These are phyloP conservation scores for Penstemon davidsonii DNA, from an alignment of 257 asterid species.

Conservation along the genomic window DNA sequence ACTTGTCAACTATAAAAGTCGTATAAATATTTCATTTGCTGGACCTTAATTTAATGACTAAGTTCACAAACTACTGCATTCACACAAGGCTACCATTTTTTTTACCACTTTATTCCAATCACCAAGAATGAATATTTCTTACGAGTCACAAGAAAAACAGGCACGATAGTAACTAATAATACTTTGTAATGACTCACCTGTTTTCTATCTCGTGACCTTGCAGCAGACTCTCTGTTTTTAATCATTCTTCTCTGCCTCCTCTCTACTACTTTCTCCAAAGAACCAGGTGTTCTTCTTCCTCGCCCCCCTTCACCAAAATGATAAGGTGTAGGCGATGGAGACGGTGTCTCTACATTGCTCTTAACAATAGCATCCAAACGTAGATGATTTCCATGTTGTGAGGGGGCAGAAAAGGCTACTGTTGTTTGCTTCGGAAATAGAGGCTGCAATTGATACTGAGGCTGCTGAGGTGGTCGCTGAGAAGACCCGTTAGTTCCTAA, in stretches of 20 bases:
- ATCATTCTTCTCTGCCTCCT: slow-evolving; percentile 32
- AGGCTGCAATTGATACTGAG: slow-evolving; percentile 39
- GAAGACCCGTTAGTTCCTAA: slow-evolving; percentile 31
- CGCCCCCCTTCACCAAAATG: slow-evolving; percentile 38
- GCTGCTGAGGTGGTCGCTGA: slow-evolving; percentile 32
- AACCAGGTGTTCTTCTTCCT: slow-evolving; percentile 29
- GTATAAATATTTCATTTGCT: too few relatives aligned
- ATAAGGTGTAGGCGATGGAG: slow-evolving; percentile 57
- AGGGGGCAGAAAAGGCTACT: slow-evolving; percentile 44
- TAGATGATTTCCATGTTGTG: slow-evolving; percentile 36
- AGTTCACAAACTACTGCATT: background rate
- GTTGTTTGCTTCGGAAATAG: slow-evolving; percentile 55
- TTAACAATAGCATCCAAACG: slow-evolving; percentile 33
- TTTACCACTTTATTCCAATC: background rate
- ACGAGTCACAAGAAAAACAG: background rate
- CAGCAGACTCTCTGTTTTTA: slow-evolving; percentile 33
- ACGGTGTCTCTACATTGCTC: slow-evolving; percentile 42
- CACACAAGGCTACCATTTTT: background rate
- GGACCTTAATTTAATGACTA: too few relatives aligned
- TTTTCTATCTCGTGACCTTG: slow-evolving; percentile 34
- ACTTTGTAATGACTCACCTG: slow-evolving; percentile 19
- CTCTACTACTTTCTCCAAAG: slow-evolving; percentile 34
- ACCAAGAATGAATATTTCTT: background rate
- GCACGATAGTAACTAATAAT: background rate
- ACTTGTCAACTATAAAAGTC: too few relatives aligned